Evolutionary conservation across 148 eudicot species (phyloP), one percentile per base, ranked within the genome.

Genomic region (Pouteria glomerata): DNA sequence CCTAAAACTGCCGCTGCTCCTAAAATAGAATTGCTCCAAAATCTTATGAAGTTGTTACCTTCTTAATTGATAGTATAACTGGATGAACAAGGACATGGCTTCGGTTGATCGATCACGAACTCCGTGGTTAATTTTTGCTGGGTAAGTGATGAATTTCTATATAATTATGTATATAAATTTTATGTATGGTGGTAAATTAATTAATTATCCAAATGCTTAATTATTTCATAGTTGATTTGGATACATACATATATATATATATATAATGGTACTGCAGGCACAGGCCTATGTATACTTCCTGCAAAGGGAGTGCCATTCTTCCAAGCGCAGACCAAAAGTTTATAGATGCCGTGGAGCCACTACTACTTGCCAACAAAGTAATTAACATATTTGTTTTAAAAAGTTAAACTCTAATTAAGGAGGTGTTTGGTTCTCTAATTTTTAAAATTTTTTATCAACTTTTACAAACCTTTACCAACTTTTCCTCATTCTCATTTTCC

Each of bases 1-100:
- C n/a, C n/a, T n/a, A n/a, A n/a, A n/a, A n/a, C n/a, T n/a, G n/a
- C n/a, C n/a, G n/a, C n/a, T n/a, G n/a, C n/a, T n/a, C n/a, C n/a
- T n/a, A n/a, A n/a, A n/a, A n/a, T n/a, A n/a, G n/a, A n/a, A n/a
- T n/a, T n/a, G n/a, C n/a, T n/a, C n/a, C n/a, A n/a, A n/a, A n/a
- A n/a, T n/a, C n/a, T n/a, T n/a, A n/a, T n/a, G n/a, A n/a, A n/a
- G n/a, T n/a, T n/a, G n/a, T n/a, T n/a, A n/a, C n/a, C n/a, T n/a
- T n/a, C n/a, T n/a, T n/a, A n/a, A n/a, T 27, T 72, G 29, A 74
- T 78, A 90, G 97, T 88, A 80, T 63, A 63, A 83, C 0, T 90
- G 97, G 97, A 86, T 93, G 83, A 81, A 79, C 33, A 68, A 82
- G 37, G 98, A 93, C 79, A 85, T 93, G 91, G 90, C 91, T 68